Conservation (phyloP, 306 rosid species). For the Leucaena leucocephala region DNA sequence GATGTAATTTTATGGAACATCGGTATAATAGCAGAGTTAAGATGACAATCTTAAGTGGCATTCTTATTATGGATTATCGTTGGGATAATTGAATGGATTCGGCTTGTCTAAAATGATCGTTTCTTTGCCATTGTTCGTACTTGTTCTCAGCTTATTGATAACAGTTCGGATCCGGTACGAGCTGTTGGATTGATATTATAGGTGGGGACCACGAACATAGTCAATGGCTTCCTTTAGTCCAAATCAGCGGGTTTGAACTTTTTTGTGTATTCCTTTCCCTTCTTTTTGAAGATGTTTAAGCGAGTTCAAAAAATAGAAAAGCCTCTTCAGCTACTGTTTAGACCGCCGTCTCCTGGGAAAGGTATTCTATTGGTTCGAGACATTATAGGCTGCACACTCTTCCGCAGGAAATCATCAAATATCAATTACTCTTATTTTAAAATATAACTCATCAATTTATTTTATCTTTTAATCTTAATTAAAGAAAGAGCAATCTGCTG, state of each 20-base stretch:
- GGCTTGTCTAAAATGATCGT: constrained; percentile 9
- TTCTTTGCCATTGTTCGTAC: constrained; percentile 3
- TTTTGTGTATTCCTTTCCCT: background rate
- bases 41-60: constrained; percentile 31
- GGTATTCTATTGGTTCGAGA: too few species aligned
- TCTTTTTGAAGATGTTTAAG: too few species aligned
- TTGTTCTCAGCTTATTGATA: too few species aligned
- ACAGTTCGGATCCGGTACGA: background rate
- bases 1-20: constrained; percentile 3
- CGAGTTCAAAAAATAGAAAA: too few species aligned
- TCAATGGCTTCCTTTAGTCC: background rate
- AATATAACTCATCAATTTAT: too few species aligned
- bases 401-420: too few species aligned
- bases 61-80: constrained; percentile 30
- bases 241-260: background rate
- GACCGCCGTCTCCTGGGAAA: background rate
- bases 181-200: background rate
- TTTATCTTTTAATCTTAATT: too few species aligned
- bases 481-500: too few species aligned
- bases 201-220: background rate
- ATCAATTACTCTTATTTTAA: too few species aligned
- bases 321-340: too few species aligned
- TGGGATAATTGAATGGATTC: constrained; percentile 16
- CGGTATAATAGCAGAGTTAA: constrained; percentile 27
- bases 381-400: too few species aligned